These are phyloP conservation scores for Rhizomucor pusillus DNA, from an alignment of 371 early-diverging fungal genomes.

Conservation along the genomic window DNA sequence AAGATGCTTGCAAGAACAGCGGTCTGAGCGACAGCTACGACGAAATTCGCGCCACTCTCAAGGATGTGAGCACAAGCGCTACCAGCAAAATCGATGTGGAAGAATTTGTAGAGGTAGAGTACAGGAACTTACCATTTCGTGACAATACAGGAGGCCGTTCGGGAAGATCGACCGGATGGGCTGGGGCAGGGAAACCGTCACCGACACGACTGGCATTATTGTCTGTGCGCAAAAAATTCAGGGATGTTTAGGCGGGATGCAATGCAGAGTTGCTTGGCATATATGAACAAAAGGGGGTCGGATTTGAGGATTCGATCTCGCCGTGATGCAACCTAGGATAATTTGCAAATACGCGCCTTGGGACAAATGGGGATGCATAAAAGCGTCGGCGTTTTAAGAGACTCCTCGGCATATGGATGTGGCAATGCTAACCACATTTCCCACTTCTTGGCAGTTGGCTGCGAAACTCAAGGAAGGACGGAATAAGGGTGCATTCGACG, in stretches of 20 bases:
- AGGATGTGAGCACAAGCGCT: constrained; percentile 69
- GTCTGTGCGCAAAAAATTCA: not conserved
- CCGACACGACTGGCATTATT: not conserved
- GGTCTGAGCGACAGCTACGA: constrained; percentile 75
- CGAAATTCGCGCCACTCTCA: constrained; percentile 71
- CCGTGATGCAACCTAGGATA: no score
- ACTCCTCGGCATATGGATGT: not conserved
- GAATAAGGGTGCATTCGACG: constrained; percentile 55
- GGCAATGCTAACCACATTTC: not conserved
- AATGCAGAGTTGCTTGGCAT: no score
- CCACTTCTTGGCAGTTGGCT: constrained; percentile 40
- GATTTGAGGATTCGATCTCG: no score
- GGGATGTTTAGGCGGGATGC: no score
- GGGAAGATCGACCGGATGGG: constrained; percentile 1
- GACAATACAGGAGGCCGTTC: not conserved
- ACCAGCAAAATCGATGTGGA: constrained; percentile 78
- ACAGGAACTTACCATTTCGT: not conserved
- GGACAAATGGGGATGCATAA: no score
- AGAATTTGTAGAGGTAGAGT: constrained; percentile 77
- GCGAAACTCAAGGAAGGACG: constrained; percentile 66
- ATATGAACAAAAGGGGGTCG: not conserved
- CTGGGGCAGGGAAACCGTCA: not conserved
- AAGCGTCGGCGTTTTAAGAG: not conserved
- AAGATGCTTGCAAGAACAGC: constrained; percentile 65
- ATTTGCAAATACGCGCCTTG: no score